Evolutionary conservation across 129 eudicot species (phyloP), one percentile per base, ranked within the genome.

Genomic region (Centaurea solstitialis): DNA sequence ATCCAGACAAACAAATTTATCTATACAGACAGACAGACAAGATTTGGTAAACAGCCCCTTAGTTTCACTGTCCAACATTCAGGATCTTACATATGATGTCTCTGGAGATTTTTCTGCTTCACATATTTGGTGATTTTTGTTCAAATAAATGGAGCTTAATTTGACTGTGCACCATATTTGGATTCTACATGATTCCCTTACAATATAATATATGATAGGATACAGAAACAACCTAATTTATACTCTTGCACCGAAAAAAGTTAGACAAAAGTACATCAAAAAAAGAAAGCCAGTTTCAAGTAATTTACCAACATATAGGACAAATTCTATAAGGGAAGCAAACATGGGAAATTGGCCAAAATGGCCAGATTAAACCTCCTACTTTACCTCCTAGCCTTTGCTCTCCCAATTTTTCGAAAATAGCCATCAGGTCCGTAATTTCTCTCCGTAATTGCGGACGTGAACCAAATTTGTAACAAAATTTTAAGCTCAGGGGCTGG

Each of bases 161-260:
- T 75, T 59, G 21, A 59, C 13, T 30, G 47, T 38, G 61, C 28
- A 11, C 50, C 12, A 9, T n/a, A 10, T 57, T 30, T 59, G 70
- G 47, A 28, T 45, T 23, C 68, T 40, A 74, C 17, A 47, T n/a
- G 18, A 76, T 59, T 75, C 45, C 78, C 79, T 33, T n/a, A 33
- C 50, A 75, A 33, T 61, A 30, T n/a, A 75, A 1, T 37, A 59
- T 76, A 33, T 35, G 53, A 75, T 9, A 59, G 70, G 22, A 75
- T 59, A 26, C 17, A 43, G 13, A 43, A 73, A 45, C 38, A 8
- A 57, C 9, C 20, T 47, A 57, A 75, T 30, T 75, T 75, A 68
- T 57, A 75, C 9, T 13, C 22, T 57, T 75, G 21, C 78, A 75
- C 22, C 30, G 13, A 5, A 74, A 74, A 47, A 15, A 7, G 68